Base-by-base conservation (phyloP, 2,329 filamentous ascomycete genomes). In the Fusarium mexicanum region DNA sequence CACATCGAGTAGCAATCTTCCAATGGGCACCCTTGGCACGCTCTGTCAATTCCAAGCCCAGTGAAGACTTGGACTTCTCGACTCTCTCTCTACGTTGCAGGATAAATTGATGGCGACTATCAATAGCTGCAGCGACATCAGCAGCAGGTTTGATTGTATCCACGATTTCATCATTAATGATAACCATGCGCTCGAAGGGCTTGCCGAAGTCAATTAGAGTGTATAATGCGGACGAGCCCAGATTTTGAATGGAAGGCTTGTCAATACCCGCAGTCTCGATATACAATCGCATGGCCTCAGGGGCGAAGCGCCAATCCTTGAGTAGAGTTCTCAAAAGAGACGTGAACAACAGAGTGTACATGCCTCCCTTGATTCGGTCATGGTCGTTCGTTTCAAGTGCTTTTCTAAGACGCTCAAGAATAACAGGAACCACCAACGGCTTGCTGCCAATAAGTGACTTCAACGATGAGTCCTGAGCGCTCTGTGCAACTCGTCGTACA, bases 261-360 rank as follows among this genome's bases (percentile, higher is more conserved):
- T 99, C 96, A 22, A 97, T 95, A 41, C 92, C 92, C 24, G 93
- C 95, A 6, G 96, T 94, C 77, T 93, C 91, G 73, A 99, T 96
- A 83, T 97, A 99, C 14, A 96, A 87, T 61, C 92, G 91, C 85
- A 99, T 94, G 55, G 98, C 86, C n/a, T 92, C 90, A 3, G 97
- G 96, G 0, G 96, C 94, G 82, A 95, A 98, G 44, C 95, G 92
- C 97, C 97, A 99, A 81, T 99, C 95, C 62, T 93, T 92, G 53
- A 94, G 90, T 51, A 97, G 89, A 0, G 96, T 97, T 84, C 95
- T 97, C 11, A 95, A 89, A 41, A 99, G 85, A 69, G 94, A 97
- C 17, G 96, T 95, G 77, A 96, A 97, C 24, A 98, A 86, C 35
- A 99, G 84, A 1, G 95, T 95, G 81, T 96, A 98, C 86, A 99